These are phyloP conservation scores for Nicotiana otophora DNA, from an alignment of 257 asterid genomes.

Conservation along the genomic window DNA sequence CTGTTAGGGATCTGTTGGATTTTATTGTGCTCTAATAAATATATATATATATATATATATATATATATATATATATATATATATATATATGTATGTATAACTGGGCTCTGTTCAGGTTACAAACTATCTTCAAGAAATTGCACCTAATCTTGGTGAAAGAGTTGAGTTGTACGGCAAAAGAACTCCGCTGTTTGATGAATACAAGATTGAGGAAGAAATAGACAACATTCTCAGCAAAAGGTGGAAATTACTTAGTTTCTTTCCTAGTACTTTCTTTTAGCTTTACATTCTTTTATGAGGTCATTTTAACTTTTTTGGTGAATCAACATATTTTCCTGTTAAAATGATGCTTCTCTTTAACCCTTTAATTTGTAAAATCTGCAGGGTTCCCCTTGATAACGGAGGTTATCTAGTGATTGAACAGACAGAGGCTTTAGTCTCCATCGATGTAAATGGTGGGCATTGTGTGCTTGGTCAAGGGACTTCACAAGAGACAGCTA, in stretches of 20 bases:
- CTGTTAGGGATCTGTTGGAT: background rate
- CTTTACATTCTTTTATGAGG: background rate
- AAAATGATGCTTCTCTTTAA: background rate
- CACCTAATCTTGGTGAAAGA: conserved; percentile 88
- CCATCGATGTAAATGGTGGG: conserved; percentile 97
- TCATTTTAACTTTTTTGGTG: background rate
- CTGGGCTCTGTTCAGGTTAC: conserved; percentile 54
- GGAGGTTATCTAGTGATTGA: conserved; percentile 98
- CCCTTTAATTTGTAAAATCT: conserved; percentile 12
- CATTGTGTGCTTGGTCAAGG: conserved; percentile 96
- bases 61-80: background rate
- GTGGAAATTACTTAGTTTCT: conserved; percentile 30
- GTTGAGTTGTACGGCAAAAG: conserved; percentile 69
- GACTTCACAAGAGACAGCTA: conserved; percentile 86
- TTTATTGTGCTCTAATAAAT: background rate
- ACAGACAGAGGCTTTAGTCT: conserved; percentile 94
- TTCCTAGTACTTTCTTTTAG: background rate
- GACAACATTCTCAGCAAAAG: conserved; percentile 80
- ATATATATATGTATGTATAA: background rate
- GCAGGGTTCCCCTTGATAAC: conserved; percentile 84
- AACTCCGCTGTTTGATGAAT: conserved; percentile 85
- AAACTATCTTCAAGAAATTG: conserved; percentile 93
- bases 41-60: background rate
- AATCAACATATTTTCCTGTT: background rate
- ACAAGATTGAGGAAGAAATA: conserved; percentile 82